Evolutionary conservation across 768 basidiomycete genomes (phyloP), one percentile per base, ranked within the genome.

Genomic region (Amanita pseudoporphyria): DNA sequence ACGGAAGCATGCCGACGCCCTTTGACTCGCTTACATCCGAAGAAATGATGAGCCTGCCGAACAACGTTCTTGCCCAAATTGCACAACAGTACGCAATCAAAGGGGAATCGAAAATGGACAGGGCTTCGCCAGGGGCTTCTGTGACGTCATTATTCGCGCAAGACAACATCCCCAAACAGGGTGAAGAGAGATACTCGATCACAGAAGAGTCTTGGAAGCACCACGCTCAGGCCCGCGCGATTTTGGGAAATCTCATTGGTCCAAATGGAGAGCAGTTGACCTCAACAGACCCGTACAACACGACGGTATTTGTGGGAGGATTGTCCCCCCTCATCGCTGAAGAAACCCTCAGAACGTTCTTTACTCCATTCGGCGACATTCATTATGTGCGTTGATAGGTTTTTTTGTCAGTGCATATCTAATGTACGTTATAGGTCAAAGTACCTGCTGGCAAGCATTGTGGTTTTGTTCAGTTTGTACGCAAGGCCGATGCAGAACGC

Each of bases 381-480:
- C 88, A 92, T 64, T 93, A 94, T 60, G 90, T 90, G 84, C 68
- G 40, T 43, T 38, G 39, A 42, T 31, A 12, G n/a, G 24, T 31
- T 3, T 12, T 36, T 16, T 35, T 45, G 9, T 31, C 46, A 12
- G 30, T 10, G n/a, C 5, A 26, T 59, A 14, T 47, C 51, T 61
- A 36, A 58, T 52, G 26, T 21, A 49, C 40, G 38, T 31, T 36
- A 14, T 56, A 90, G 88, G 92, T 95, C 61, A 95, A 94, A 66
- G 92, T 96, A n/a, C 93, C 93, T 9, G 84, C 89, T 38, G 91
- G 90, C 45, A 95, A 95, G 60, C 88, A 93, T 55, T 96, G 93
- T 58, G 93, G 93, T 1, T 96, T 96, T 59, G 93, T 96, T 39
- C 93, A 96, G 67, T 96, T 91, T 58, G 87, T 95, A 22, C 78